A percentile compares a stretch with the other conserved stretches of the same genome.
phyloP scores from a whole-genome alignment of 345 rosid genomes.

The Triadica sebifera region DNA sequence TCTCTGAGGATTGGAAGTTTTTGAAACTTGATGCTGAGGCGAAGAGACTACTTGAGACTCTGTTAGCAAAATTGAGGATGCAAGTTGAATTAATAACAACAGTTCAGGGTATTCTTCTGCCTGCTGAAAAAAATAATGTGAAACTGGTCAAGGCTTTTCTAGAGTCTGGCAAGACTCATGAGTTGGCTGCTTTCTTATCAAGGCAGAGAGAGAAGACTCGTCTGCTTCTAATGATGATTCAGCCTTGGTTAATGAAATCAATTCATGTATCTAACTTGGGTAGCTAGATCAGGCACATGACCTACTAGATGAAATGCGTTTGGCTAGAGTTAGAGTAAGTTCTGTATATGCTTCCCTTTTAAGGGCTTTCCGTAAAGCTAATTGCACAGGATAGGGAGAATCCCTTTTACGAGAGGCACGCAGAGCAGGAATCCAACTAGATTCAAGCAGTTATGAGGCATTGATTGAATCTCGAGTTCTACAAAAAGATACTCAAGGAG shows the following conservation, averaged over 20 bases:
- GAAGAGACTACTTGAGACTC: slow-evolving; percentile 45
- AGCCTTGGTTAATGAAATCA: slow-evolving; percentile 56
- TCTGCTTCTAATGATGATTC: slow-evolving; percentile 70
- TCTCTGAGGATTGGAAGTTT: slow-evolving; percentile 52
- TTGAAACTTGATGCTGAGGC: slow-evolving; percentile 60
- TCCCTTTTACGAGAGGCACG: slow-evolving; percentile 81
- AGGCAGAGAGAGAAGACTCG: slow-evolving; percentile 69
- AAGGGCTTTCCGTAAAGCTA: slow-evolving; percentile 69
- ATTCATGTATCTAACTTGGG: slow-evolving; percentile 75
- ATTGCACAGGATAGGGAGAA: slow-evolving; percentile 53
- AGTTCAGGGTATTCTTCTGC: slow-evolving; percentile 74
- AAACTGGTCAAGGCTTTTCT: slow-evolving; percentile 79
- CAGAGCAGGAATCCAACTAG: slow-evolving; percentile 85
- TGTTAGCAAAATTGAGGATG: slow-evolving; percentile 53
- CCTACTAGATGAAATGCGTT: slow-evolving; percentile 85
- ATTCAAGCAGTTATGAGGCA: slow-evolving; percentile 71
- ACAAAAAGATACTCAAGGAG: slow-evolving; percentile 69
- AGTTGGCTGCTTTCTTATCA: slow-evolving; percentile 64
- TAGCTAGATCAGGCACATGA: slow-evolving; percentile 95
- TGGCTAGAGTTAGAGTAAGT: slow-evolving; percentile 64
- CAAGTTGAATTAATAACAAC: slow-evolving; percentile 65
- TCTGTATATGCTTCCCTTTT: slow-evolving; percentile 71
- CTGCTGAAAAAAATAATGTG: slow-evolving; percentile 63
- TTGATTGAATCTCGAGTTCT: slow-evolving; percentile 59
- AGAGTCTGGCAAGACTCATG: slow-evolving; percentile 68